Evolutionary conservation across 169 alveolate species (phyloP).

Genomic region (Eimeria maxima): DNA sequence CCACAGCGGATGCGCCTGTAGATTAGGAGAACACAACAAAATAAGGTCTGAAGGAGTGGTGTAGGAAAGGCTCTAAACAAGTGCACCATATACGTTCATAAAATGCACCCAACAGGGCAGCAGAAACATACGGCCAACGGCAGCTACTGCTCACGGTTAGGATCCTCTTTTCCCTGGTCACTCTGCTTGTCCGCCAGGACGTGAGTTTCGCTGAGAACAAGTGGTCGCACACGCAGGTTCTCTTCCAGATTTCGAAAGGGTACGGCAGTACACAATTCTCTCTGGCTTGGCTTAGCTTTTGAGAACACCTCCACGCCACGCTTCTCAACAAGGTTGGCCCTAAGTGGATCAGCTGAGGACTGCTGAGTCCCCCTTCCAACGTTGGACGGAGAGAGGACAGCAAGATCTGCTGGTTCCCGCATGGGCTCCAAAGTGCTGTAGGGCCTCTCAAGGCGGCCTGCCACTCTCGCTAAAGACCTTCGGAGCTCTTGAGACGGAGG

Average conservation of each 20-base stretch:
- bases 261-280: background rate
- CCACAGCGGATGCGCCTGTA: conserved; percentile 44
- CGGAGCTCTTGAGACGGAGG: background rate
- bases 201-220: conserved; percentile 45
- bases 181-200: conserved; percentile 4
- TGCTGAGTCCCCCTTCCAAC: background rate
- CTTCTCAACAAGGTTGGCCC: conserved; percentile 6
- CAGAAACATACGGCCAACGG: background rate
- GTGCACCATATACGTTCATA: background rate
- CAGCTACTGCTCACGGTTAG: conserved; percentile 9
- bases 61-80: background rate
- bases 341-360: background rate
- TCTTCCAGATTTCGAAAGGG: conserved; percentile 42
- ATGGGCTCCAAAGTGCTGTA: background rate
- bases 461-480: background rate
- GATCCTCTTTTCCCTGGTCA: background rate
- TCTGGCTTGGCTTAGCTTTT: background rate
- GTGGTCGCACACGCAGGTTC: conserved; percentile 23
- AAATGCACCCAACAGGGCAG: background rate
- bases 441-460: background rate
- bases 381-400: background rate
- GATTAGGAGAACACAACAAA: background rate
- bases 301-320: background rate
- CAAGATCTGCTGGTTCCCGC: background rate
- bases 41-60: background rate